Conservation (phyloP, 2,329 filamentous ascomycete genomes). For the Ceratocystis cubensis region DNA sequence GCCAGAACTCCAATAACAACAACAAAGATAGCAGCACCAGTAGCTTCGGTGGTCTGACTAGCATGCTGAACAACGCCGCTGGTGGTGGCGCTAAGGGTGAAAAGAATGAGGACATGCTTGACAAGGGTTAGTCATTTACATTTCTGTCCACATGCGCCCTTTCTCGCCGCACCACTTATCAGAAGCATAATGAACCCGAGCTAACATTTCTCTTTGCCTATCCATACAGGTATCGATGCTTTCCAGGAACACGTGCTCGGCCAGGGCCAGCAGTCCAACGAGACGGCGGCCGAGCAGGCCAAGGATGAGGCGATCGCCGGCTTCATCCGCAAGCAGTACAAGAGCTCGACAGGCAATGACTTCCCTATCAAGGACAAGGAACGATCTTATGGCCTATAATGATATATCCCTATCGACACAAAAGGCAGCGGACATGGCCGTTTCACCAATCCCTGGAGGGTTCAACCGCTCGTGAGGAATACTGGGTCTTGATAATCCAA, state of each 20-base stretch:
- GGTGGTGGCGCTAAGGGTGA: conserved; percentile 63
- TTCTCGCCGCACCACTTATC: not conserved
- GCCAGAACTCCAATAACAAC: conserved; percentile 25
- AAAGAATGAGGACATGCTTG: conserved; percentile 70
- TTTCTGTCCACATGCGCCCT: not conserved
- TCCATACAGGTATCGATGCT: conserved; percentile 52
- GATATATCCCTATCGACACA: not conserved
- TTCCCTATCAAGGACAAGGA: conserved; percentile 60
- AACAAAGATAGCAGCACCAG: conserved; percentile 30
- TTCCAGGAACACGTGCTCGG: conserved; percentile 65
- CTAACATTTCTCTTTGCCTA: not conserved
- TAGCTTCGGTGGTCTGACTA: conserved; percentile 44
- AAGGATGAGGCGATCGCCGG: conserved; percentile 72
- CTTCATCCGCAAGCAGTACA: conserved; percentile 59
- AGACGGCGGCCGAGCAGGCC: conserved; percentile 62
- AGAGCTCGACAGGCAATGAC: conserved; percentile 53
- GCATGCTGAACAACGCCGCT: conserved; percentile 58
- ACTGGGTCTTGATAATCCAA: not conserved
- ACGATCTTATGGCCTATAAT: conserved; percentile 27
- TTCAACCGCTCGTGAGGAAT: not conserved
- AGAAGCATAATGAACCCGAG: not conserved
- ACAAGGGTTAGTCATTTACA: conserved; percentile 50
- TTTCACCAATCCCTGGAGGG: not conserved
- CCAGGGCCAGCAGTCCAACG: conserved; percentile 58
- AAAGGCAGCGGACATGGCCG: not conserved